Evolutionary conservation across 2,329 filamentous ascomycete genomes (phyloP).

Genomic region (Talaromyces verruculosus): DNA sequence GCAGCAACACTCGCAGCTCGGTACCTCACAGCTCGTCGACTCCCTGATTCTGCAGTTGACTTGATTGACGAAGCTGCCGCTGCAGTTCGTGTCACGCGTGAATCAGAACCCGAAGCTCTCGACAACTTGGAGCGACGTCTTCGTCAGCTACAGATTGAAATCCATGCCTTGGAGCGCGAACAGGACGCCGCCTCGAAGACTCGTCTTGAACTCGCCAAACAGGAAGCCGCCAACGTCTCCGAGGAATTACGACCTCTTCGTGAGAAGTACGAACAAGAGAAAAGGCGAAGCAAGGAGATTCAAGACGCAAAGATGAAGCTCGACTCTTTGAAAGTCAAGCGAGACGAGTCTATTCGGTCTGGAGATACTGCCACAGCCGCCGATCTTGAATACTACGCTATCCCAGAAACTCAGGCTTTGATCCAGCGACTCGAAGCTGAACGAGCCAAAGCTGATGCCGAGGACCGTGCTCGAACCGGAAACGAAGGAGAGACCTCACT

Average conservation of each 20-base stretch:
- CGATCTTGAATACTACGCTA: slow-evolving; percentile 95
- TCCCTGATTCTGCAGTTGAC: slow-evolving; percentile 96
- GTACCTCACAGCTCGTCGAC: slow-evolving; percentile 84
- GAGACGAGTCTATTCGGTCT: slow-evolving; percentile 86
- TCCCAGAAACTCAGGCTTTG: slow-evolving; percentile 80
- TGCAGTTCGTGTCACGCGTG: slow-evolving; percentile 90
- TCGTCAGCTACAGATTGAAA: slow-evolving; percentile 93
- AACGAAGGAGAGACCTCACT: slow-evolving; percentile 63
- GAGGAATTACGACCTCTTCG: slow-evolving; percentile 89
- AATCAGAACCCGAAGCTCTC: slow-evolving; percentile 93
- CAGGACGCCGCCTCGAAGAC: slow-evolving; percentile 89
- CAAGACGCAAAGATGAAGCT: slow-evolving; percentile 95
- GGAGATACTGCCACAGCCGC: slow-evolving; percentile 84
- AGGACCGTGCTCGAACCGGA: slow-evolving; percentile 57
- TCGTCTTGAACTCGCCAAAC: slow-evolving; percentile 77
- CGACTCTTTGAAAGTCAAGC: slow-evolving; percentile 84
- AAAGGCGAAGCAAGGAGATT: slow-evolving; percentile 84
- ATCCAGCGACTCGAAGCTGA: slow-evolving; percentile 81
- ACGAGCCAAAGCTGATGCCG: slow-evolving; percentile 74
- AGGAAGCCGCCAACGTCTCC: slow-evolving; percentile 89
- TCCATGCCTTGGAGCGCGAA: slow-evolving; percentile 89
- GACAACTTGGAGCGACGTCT: slow-evolving; percentile 89
- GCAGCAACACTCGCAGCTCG: slow-evolving; percentile 88
- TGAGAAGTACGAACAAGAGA: slow-evolving; percentile 94
- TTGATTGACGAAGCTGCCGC: slow-evolving; percentile 94